Conservation (phyloP, 345 rosid genomes). For the Eucalyptus grandis region DNA sequence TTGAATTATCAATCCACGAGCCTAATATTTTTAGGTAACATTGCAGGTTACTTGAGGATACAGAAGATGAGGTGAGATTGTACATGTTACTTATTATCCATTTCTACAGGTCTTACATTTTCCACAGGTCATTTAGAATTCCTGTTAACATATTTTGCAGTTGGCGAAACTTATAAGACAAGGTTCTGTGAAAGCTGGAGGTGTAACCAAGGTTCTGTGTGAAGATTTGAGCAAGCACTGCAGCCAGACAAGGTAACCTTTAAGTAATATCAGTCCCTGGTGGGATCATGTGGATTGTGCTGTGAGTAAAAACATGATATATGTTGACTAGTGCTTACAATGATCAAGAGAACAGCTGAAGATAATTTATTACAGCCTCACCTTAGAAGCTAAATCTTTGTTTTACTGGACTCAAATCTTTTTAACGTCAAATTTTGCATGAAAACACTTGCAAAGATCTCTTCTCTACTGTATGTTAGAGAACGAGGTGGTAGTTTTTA, state of each 20-base stretch:
- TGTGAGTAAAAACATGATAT: neutral
- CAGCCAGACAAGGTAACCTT: slow-evolving; percentile 38
- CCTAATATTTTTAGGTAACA: neutral
- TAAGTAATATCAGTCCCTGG: neutral
- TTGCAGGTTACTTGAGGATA: slow-evolving; percentile 76
- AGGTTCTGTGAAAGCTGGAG: slow-evolving; percentile 63
- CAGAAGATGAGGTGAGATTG: slow-evolving; percentile 77
- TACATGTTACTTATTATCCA: neutral
- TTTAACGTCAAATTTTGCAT: neutral
- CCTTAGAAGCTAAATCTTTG: neutral
- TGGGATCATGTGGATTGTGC: neutral
- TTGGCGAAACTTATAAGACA: slow-evolving; percentile 60
- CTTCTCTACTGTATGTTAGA: neutral
- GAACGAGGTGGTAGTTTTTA: neutral
- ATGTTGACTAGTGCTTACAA: neutral
- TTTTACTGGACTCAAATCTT: neutral
- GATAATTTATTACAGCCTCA: neutral
- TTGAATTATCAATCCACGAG: neutral
- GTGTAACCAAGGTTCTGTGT: slow-evolving; percentile 65
- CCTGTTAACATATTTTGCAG: slow-evolving; percentile 14
- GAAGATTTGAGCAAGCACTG: slow-evolving; percentile 77
- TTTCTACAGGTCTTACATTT: neutral
- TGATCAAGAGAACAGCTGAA: neutral
- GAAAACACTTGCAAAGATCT: neutral
- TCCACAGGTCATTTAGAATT: neutral